Conservation (phyloP, 306 rosid species). For the Quercus robur region DNA sequence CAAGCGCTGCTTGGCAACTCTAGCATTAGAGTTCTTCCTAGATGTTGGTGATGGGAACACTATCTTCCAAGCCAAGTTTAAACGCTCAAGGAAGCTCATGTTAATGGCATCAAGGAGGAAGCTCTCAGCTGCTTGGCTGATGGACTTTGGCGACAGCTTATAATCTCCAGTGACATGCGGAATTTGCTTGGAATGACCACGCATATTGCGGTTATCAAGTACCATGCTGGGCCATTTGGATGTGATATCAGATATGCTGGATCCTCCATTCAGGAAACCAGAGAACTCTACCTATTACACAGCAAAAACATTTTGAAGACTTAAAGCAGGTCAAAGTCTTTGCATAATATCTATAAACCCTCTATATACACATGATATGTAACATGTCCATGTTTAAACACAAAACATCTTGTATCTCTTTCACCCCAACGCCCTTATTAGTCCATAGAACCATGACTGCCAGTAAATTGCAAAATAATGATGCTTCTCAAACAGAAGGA, state of each 20-base stretch:
- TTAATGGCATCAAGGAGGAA: conserved; percentile 84
- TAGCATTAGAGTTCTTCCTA: conserved; percentile 73
- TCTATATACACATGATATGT: not conserved
- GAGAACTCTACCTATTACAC: conserved; percentile 55
- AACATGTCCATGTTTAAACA: not conserved
- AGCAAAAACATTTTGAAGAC: conserved; percentile 5
- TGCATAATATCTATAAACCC: not conserved
- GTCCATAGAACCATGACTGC: not conserved
- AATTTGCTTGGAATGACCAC: conserved; percentile 42
- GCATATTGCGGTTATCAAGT: conserved; percentile 34
- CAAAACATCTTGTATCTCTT: not conserved
- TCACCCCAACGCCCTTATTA: no score
- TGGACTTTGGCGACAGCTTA: conserved; percentile 44
- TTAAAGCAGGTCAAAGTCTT: conserved; percentile 5
- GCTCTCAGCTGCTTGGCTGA: conserved; percentile 63
- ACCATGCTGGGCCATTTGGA: conserved; percentile 48
- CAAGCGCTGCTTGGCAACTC: conserved; percentile 89
- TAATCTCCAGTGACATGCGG: conserved; percentile 33
- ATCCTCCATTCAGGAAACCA: conserved; percentile 48
- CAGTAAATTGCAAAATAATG: not conserved
- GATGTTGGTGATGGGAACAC: conserved; percentile 71
- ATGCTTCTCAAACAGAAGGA: not conserved
- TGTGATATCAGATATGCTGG: conserved; percentile 39
- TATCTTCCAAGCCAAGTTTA: conserved; percentile 91
- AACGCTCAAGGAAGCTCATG: conserved; percentile 87